Evolutionary conservation across 1,139 yeast genomes (phyloP).

Genomic region (Magnusiomyces suaveolens): DNA sequence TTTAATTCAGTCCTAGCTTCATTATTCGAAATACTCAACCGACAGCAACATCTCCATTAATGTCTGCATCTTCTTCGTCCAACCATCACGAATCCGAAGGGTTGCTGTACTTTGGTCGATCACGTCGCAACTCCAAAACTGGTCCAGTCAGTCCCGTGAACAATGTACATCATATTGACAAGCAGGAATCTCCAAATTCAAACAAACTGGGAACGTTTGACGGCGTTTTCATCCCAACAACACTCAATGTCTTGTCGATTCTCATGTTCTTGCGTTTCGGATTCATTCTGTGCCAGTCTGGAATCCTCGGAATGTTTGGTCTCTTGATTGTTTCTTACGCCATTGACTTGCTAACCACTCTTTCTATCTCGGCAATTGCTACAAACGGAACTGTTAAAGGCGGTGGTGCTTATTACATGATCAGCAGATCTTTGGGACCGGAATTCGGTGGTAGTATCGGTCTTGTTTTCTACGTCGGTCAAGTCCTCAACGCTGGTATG

Average conservation of each 20-base stretch:
- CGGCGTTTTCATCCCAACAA: conserved; percentile 65
- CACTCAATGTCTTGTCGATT: conserved; percentile 65
- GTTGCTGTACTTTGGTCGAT: background rate
- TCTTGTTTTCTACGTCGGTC: conserved; percentile 66
- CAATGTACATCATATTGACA: background rate
- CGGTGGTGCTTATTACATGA: conserved; percentile 81
- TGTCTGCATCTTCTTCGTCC: background rate
- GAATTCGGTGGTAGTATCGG: conserved; percentile 86
- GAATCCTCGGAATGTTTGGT: conserved; percentile 48
- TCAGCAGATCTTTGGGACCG: conserved; percentile 66
- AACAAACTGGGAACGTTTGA: conserved; percentile 31
- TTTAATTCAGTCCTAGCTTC: too few species aligned
- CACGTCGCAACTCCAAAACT: background rate
- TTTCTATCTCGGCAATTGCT: conserved; percentile 69
- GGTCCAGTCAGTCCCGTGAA: background rate
- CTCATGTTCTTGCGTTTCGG: conserved; percentile 75
- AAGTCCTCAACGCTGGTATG: conserved; percentile 62
- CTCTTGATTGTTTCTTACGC: conserved; percentile 47
- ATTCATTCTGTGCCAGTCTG: conserved; percentile 71
- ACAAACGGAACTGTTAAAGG: conserved; percentile 79
- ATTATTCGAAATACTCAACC: too few species aligned
- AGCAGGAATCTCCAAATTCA: background rate
- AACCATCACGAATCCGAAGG: background rate
- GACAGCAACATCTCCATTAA: background rate
- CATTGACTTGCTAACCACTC: conserved; percentile 57